These are phyloP conservation scores for Pseudopediastrum boryanum DNA, from an alignment of 139 green algal genomes.

Conservation along the genomic window DNA sequence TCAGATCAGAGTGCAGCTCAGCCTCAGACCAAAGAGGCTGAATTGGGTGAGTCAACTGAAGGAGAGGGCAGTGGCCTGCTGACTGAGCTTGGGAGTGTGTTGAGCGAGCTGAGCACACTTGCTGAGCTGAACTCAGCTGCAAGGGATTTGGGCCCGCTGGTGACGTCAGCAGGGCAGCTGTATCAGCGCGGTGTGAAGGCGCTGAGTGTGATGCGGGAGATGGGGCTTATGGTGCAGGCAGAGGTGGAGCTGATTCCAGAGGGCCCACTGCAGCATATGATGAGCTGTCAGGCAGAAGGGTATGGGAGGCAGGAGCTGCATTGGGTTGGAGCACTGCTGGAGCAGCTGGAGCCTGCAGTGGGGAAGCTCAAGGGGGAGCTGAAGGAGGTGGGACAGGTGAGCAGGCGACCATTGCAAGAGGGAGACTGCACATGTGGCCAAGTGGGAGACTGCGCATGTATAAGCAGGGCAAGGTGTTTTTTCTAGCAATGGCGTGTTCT, in stretches of 20 bases:
- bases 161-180: background rate
- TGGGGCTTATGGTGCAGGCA: background rate
- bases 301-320: slow-evolving; percentile 12
- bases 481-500: too few relatives aligned
- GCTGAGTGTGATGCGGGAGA: slow-evolving; percentile 26
- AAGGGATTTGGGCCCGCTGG: slow-evolving; percentile 31
- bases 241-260: slow-evolving; percentile 18
- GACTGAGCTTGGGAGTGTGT: slow-evolving; percentile 13
- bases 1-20: too few relatives aligned
- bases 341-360: slow-evolving; percentile 24
- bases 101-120: slow-evolving; percentile 36
- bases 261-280: slow-evolving; percentile 21
- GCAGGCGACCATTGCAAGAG: too few relatives aligned
- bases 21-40: too few relatives aligned
- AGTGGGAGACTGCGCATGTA: too few relatives aligned
- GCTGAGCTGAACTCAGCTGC: slow-evolving; percentile 26
- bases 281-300: slow-evolving; percentile 13
- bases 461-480: too few relatives aligned
- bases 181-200: slow-evolving; percentile 8
- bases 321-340: slow-evolving; percentile 21
- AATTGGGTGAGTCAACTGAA: too few relatives aligned
- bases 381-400: slow-evolving; percentile 28
- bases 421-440: too few relatives aligned
- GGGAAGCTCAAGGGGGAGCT: slow-evolving; percentile 30
- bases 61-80: too few relatives aligned